These are phyloP conservation scores for Mucor sp. DNA, from an alignment of 371 early-diverging fungal species.

Conservation along the genomic window DNA sequence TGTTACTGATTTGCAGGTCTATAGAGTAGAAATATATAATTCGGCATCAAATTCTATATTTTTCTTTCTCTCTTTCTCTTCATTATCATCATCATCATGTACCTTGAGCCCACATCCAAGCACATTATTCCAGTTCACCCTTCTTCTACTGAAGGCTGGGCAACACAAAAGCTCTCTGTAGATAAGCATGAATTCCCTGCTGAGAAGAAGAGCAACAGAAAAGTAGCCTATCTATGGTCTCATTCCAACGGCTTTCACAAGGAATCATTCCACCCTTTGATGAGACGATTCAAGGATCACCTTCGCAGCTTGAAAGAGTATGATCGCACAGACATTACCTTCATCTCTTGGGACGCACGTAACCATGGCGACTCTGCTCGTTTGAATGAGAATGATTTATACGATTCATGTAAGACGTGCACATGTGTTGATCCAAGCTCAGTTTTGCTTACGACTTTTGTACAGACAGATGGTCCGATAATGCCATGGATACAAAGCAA, in stretches of 20 bases:
- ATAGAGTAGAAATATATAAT: not conserved
- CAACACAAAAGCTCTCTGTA: constrained; percentile 29
- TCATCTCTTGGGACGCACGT: constrained; percentile 45
- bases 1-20: not conserved
- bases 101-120: constrained; percentile 15
- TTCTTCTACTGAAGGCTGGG: constrained; percentile 21
- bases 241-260: constrained; percentile 51
- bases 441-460: not conserved
- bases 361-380: constrained; percentile 52
- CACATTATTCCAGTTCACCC: constrained; percentile 29
- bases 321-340: constrained; percentile 26
- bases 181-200: constrained; percentile 34
- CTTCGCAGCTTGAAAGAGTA: constrained; percentile 25
- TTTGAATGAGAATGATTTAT: constrained; percentile 30
- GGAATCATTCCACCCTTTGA: constrained; percentile 40
- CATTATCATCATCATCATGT: not conserved
- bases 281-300: constrained; percentile 22
- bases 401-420: constrained; percentile 28
- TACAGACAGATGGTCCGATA: constrained; percentile 44
- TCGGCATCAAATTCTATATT: not conserved
- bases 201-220: constrained; percentile 9
- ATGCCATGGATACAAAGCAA: constrained; percentile 44
- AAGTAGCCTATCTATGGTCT: constrained; percentile 33
- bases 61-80: not conserved
- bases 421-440: not conserved